phyloP scores from a whole-genome alignment of 164 flowering plant genomes.

The Euptelea pleiosperma region DNA sequence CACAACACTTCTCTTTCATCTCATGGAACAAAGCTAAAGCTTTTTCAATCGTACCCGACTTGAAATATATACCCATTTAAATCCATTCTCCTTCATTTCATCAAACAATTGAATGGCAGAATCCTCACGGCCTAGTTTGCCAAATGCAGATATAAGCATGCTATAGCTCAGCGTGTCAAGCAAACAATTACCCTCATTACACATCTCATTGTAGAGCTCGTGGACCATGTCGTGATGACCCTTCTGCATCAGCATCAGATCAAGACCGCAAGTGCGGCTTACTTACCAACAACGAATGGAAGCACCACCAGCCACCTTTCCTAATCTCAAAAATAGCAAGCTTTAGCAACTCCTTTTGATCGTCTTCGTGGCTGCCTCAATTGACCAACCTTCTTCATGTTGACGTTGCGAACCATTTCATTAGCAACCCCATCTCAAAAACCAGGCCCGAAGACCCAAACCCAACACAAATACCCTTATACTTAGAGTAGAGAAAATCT shows the following conservation, averaged over 20 bases:
- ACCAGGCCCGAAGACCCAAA: too few species aligned
- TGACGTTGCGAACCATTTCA: too few species aligned
- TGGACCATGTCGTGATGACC: constrained; percentile 78
- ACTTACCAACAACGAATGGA: too few species aligned
- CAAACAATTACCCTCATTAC: constrained; percentile 65
- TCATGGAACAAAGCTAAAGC: constrained; percentile 61
- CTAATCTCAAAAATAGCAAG: too few species aligned
- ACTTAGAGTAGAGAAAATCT: too few species aligned
- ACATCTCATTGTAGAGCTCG: constrained; percentile 91
- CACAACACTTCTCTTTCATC: constrained; percentile 59
- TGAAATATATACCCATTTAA: constrained; percentile 59
- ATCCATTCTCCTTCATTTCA: constrained; percentile 86
- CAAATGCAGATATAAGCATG: constrained; percentile 64
- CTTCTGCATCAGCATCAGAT: constrained; percentile 80
- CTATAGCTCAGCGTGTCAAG: constrained; percentile 81
- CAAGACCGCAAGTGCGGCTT: too few species aligned
- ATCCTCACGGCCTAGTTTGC: constrained; percentile 64
- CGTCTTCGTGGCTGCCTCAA: too few species aligned
- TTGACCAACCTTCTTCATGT: too few species aligned
- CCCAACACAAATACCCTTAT: too few species aligned
- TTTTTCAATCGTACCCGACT: constrained; percentile 50
- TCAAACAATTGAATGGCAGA: constrained; percentile 75
- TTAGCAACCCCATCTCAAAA: too few species aligned
- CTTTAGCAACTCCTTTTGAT: too few species aligned
- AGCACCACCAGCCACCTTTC: too few species aligned